Conservation (phyloP, 495 filamentous ascomycete genomes). For the Daldinia grandis region DNA sequence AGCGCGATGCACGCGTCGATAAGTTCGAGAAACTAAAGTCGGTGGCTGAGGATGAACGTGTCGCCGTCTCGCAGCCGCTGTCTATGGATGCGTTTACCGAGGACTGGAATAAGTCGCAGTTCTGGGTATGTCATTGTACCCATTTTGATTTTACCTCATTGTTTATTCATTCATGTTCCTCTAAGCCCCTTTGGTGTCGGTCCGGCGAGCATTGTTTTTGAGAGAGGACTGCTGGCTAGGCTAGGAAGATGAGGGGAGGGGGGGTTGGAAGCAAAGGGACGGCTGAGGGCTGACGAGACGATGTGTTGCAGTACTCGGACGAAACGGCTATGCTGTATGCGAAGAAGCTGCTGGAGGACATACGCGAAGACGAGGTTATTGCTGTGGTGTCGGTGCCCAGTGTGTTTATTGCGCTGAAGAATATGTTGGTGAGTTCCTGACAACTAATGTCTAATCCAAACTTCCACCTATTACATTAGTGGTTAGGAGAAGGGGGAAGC, state of each 20-base stretch:
- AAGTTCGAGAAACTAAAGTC: conserved; percentile 69
- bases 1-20: conserved; percentile 67
- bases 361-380: conserved; percentile 62
- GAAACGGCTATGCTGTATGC: conserved; percentile 71
- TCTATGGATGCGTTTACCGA: conserved; percentile 79
- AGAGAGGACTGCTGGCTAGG: background rate
- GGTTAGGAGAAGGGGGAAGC: too few relatives aligned
- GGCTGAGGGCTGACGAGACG: background rate
- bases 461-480: too few relatives aligned
- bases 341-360: conserved; percentile 65
- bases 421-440: conserved; percentile 64
- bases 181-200: background rate
- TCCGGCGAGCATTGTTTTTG: too few relatives aligned
- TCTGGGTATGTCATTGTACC: conserved; percentile 64
- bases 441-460: too few relatives aligned
- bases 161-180: too few relatives aligned
- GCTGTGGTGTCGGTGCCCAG: conserved; percentile 78
- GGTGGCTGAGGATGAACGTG: conserved; percentile 56
- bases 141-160: background rate
- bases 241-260: background rate
- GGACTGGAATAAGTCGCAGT: conserved; percentile 84
- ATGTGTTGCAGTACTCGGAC: conserved; percentile 67
- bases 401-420: conserved; percentile 78
- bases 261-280: background rate
- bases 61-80: conserved; percentile 45